Percentiles rank a stretch among this genome's conserved stretches.
These are phyloP conservation scores for Xenosphaeropsis pyriputrescens DNA, from an alignment of 2,329 filamentous ascomycete species.

Conservation along the genomic window DNA sequence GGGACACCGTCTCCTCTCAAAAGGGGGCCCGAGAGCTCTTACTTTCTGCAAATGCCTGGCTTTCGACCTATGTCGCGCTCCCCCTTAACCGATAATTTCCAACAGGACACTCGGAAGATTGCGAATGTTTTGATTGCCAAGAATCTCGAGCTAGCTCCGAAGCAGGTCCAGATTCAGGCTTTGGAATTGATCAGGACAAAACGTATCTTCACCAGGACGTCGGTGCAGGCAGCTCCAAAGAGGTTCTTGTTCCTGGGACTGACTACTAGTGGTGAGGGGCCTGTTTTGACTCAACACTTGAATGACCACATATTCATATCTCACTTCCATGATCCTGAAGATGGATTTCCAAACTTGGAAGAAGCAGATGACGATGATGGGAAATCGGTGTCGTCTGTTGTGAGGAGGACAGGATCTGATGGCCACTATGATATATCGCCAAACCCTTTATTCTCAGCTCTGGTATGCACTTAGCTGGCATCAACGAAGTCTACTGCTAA, in stretches of 20 bases:
- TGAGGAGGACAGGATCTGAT: slow-evolving; percentile 12
- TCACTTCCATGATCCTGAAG: slow-evolving; percentile 61
- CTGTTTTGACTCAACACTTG: slow-evolving; percentile 38
- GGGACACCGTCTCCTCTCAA: slow-evolving; percentile 12
- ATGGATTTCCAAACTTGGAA: slow-evolving; percentile 65
- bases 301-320: slow-evolving; percentile 83
- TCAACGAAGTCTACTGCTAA: slow-evolving; percentile 4
- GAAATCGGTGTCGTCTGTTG: slow-evolving; percentile 15
- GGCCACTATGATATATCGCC: slow-evolving; percentile 4
- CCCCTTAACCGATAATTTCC: slow-evolving; percentile 17
- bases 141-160: slow-evolving; percentile 60
- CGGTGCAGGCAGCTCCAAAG: slow-evolving; percentile 59
- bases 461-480: slow-evolving; percentile 5
- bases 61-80: slow-evolving; percentile 15
- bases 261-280: slow-evolving; percentile 34
- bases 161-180: slow-evolving; percentile 69
- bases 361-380: slow-evolving; percentile 27
- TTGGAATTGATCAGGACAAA: slow-evolving; percentile 65
- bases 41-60: slow-evolving; percentile 14
- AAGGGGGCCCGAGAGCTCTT: slow-evolving; percentile 15
- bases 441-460: slow-evolving; percentile 12
- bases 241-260: slow-evolving; percentile 70
- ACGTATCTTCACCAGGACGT: slow-evolving; percentile 62
- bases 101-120: slow-evolving; percentile 37
- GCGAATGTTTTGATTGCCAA: slow-evolving; percentile 74